Base-by-base conservation (phyloP, 2,329 filamentous ascomycete genomes). In the Cryphonectria nitschkei region DNA sequence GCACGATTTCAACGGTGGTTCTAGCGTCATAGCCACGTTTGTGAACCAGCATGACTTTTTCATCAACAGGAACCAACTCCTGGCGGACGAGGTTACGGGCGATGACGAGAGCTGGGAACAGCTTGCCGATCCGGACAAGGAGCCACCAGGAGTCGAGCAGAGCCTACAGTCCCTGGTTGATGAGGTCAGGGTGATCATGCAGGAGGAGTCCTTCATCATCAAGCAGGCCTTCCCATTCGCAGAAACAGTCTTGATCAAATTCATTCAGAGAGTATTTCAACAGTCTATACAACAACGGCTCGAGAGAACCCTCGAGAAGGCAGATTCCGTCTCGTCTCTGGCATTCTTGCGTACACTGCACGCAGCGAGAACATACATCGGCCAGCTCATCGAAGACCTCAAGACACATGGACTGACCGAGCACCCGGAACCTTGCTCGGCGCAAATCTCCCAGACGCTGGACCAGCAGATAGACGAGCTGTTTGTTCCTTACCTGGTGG, bases 11-110 rank as follows among this genome's bases (percentile, higher is more conserved):
- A 97, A 95, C 80, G 94, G 96, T 67, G 96, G 96, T 67, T 90
- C 94, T 70, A 98, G 95, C 79, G 96, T 98, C 72, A 97, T 98
- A 80, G 95, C 93, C 19, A 87, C 95, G 14, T 99, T 98, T 80
- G 95, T 99, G 78, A 99, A 99, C 79, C 96, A 99, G 80, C 97
- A 99, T 82, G 94, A 97, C 78, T 99, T 99, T 86, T 99, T 99
- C 82, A 98, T 99, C 78, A 96, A 98, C 79, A 88, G 95, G 37
- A 96, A 94, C 75, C 95, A 98, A 80, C 85, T 99, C 70, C 91
- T 97, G 65, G 92, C 92, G 0, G 95, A 97, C 76, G 95, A 97
- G 79, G 89, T 97, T 22, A 87, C 87, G 2, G 87, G 89, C 16
- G 93, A 96, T 76, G 87, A 86, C 70, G 89, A 94, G 73, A 91